Percentiles rank a stretch among this genome's conserved stretches.
phyloP scores from a whole-genome alignment of 2,329 filamentous ascomycete species.

The Setomelanomma holmii region DNA sequence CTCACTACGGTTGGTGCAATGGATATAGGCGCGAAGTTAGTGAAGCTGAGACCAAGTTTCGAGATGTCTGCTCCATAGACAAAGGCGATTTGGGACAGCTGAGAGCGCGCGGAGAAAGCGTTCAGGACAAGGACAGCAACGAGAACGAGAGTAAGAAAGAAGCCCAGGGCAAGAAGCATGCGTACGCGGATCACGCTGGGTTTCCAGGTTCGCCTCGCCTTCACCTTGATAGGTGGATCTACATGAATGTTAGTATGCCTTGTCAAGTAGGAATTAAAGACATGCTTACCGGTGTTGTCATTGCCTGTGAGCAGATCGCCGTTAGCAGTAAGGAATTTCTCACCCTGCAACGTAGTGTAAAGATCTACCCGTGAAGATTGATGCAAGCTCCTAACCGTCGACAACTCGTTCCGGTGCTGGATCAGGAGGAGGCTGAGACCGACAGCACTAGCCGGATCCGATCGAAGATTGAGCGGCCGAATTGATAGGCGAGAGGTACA shows the following conservation, averaged over 20 bases:
- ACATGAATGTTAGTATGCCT: too few relatives aligned
- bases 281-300: neutral
- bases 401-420: neutral
- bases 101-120: constrained; percentile 13
- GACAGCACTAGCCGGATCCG: constrained; percentile 24
- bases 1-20: constrained; percentile 27
- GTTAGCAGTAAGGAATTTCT: constrained; percentile 16
- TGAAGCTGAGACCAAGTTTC: constrained; percentile 14
- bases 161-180: constrained; percentile 12
- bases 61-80: constrained; percentile 23
- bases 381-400: constrained; percentile 14
- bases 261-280: too few relatives aligned
- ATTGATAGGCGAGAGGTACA: constrained; percentile 17
- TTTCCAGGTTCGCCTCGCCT: constrained; percentile 14
- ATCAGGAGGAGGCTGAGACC: constrained; percentile 15
- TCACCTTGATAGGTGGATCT: constrained; percentile 5
- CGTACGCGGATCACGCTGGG: constrained; percentile 15
- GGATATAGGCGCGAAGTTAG: constrained; percentile 27
- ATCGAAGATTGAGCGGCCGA: constrained; percentile 20
- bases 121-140: constrained; percentile 15
- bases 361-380: constrained; percentile 7
- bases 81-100: constrained; percentile 26
- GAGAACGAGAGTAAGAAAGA: constrained; percentile 10
- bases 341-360: constrained; percentile 4
- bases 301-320: constrained; percentile 3